A percentile compares a stretch with the other conserved stretches of the same genome.
Evolutionary conservation across 1,284 basidiomycete genomes (phyloP).

Genomic region (Earliella scabrosa): DNA sequence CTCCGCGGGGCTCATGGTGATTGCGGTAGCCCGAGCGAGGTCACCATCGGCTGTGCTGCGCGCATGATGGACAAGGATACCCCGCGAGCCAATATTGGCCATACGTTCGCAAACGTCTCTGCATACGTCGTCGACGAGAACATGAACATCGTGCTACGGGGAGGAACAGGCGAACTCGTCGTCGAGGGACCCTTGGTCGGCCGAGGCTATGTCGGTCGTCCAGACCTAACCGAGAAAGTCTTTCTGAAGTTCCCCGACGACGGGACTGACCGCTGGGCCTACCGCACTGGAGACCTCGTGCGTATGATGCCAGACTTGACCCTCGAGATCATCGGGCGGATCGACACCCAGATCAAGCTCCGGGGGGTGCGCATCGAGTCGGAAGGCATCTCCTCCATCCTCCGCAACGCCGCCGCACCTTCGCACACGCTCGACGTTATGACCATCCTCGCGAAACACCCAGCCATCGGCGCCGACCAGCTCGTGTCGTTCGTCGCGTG

Average conservation of each 20-base stretch:
- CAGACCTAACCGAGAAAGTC: conserved; percentile 49
- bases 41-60: conserved; percentile 57
- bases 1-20: neutral
- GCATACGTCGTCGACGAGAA: conserved; percentile 45
- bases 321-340: conserved; percentile 57
- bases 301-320: conserved; percentile 59
- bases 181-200: conserved; percentile 57
- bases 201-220: conserved; percentile 51
- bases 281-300: conserved; percentile 56
- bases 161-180: conserved; percentile 54
- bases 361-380: conserved; percentile 58
- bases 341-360: conserved; percentile 60
- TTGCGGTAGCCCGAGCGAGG: conserved; percentile 42
- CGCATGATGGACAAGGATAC: conserved; percentile 47
- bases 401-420: conserved; percentile 42
- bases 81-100: conserved; percentile 50
- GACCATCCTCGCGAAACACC: conserved; percentile 51
- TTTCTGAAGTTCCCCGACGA: conserved; percentile 52
- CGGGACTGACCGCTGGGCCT: conserved; percentile 44
- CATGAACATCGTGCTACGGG: conserved; percentile 47
- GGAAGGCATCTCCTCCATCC: conserved; percentile 54
- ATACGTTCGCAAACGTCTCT: conserved; percentile 40
- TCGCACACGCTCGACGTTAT: conserved; percentile 42
- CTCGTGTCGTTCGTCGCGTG: conserved; percentile 53
- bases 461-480: conserved; percentile 49